phyloP scores from a whole-genome alignment of 2,329 filamentous ascomycete genomes.

The Drechslerella coelobrocha region DNA sequence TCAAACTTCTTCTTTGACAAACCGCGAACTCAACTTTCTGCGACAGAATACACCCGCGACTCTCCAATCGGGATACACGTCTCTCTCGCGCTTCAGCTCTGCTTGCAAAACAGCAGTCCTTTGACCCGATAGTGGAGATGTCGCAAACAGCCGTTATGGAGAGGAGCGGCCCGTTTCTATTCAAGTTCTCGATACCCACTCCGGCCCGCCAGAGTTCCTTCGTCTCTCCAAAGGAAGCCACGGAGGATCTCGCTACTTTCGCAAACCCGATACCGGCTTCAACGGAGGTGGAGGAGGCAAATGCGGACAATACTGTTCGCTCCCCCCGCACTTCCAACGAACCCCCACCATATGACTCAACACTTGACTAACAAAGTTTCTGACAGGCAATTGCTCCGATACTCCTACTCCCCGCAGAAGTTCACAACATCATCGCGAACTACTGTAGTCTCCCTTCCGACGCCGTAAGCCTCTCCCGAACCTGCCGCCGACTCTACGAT shows the following conservation, averaged over 20 bases:
- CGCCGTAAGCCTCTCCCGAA: slow-evolving; percentile 27
- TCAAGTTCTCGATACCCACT: slow-evolving; percentile 9
- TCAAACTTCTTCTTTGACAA: background rate
- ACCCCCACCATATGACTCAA: no score
- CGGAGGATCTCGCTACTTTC: background rate
- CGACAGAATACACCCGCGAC: background rate
- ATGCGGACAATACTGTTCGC: no score
- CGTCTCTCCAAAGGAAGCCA: slow-evolving; percentile 3
- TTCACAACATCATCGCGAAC: slow-evolving; percentile 34
- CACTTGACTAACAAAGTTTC: background rate
- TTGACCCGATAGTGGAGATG: no score
- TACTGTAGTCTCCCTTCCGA: slow-evolving; percentile 13
- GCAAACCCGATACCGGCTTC: background rate
- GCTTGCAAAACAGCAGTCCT: no score
- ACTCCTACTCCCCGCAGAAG: slow-evolving; percentile 35
- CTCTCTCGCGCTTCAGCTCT: no score
- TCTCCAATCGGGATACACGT: no score
- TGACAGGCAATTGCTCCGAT: slow-evolving; percentile 11
- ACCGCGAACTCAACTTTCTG: background rate
- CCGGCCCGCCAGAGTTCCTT: background rate
- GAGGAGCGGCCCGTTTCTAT: slow-evolving; percentile 20
- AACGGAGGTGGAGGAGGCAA: background rate
- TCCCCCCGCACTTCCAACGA: no score
- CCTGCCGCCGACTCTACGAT: slow-evolving; percentile 29
- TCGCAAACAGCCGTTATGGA: background rate